Base-by-base conservation (phyloP, 1,284 basidiomycete species). In the Irpex lacteus region DNA sequence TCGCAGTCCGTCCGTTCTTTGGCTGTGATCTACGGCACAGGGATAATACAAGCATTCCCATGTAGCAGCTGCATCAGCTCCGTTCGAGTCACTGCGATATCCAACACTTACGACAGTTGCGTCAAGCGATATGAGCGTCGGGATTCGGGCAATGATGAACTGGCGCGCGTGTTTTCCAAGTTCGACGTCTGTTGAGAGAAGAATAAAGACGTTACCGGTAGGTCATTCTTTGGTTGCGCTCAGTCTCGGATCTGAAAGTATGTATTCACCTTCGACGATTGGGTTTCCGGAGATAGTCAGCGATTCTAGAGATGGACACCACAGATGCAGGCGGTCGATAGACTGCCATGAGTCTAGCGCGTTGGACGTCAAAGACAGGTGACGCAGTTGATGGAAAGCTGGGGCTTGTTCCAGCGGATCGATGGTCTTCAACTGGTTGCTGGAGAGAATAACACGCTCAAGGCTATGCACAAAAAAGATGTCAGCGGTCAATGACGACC, bases 1-100 rank as follows among this genome's bases (percentile, higher is more conserved):
- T 98, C 96, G 59, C 91, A 88, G 71, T 98, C 96, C n/a, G 77
- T 81, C 44, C 96, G 82, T 73, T 97, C 95, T 66, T 84, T 85
- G 6, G 75, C 63, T 4, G 88, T 84, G 60, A 96, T 85, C 89
- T 94, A 44, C 40, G 40, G 11, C 40, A 9, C 11, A 44, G 15
- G 15, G 50, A 52, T 52, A 19, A 7, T 8, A 18, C 50, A 52
- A 19, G 18, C n/a, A 52, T 52, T n/a, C 11, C 15, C 40, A 44
- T 44, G 18, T 52, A 52, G 50, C 26, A 26, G 26, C 26, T 26
- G 26, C 26, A 18, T n/a, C 50, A 18, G 18, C 50, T 18, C 50
- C 18, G 15, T 19, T 54, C 8, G 64, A 40, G 60, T 53, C 59
- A 54, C n/a, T 55, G 44, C 50, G 54, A 9, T 34, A 21, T 36